A percentile compares a stretch with the other conserved stretches of the same genome.
Conservation (phyloP, 2,329 filamentous ascomycete species). For the Lachnum nothofagi region DNA sequence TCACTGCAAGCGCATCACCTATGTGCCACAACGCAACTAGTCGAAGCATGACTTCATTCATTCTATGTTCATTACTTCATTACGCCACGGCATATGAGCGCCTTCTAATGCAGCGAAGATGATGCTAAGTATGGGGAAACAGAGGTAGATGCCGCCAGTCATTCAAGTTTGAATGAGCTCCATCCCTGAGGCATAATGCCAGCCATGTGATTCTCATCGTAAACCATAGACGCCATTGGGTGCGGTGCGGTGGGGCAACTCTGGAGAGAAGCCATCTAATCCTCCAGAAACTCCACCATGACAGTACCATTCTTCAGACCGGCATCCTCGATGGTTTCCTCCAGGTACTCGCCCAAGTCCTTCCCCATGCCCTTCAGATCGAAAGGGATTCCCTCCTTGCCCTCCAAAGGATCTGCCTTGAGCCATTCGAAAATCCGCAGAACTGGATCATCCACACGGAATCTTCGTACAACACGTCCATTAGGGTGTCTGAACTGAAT, state of each 20-base stretch:
- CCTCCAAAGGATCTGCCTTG: constrained; percentile 79
- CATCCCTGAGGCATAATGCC: neutral
- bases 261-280: constrained; percentile 5
- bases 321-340: constrained; percentile 70
- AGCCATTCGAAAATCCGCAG: constrained; percentile 91
- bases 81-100: neutral
- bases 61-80: constrained; percentile 3
- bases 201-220: neutral
- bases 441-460: constrained; percentile 70
- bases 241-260: neutral
- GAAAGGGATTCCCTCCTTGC: constrained; percentile 72
- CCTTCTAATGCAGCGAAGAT: constrained; percentile 9
- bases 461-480: constrained; percentile 82
- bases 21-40: constrained; percentile 3
- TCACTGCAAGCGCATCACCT: no score
- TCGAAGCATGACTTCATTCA: constrained; percentile 4
- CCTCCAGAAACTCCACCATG: constrained; percentile 83
- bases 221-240: constrained; percentile 2
- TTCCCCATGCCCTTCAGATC: constrained; percentile 84
- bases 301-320: constrained; percentile 89
- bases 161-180: neutral
- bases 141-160: neutral
- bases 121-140: neutral
- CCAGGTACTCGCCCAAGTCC: constrained; percentile 73
- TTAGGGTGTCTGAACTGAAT: constrained; percentile 88